Conservation (phyloP, 2,329 filamentous ascomycete genomes). For the Trichoderma citrinoviride region DNA sequence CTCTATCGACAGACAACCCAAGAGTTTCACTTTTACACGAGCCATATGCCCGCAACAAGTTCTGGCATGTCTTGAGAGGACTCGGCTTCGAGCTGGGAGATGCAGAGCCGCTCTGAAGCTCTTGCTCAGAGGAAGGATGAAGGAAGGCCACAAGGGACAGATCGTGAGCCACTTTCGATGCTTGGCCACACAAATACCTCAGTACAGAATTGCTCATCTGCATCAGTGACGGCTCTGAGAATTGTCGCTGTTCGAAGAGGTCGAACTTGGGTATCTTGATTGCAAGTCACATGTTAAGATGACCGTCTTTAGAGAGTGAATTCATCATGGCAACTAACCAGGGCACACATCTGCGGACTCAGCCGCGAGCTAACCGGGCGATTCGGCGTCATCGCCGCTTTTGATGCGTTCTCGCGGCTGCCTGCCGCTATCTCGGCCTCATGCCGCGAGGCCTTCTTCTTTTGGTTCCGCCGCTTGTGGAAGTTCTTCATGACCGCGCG, state of each 20-base stretch:
- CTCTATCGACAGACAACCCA: not conserved
- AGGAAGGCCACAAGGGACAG: slow-evolving; percentile 1
- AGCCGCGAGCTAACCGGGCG: not conserved
- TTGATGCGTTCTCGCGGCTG: not conserved
- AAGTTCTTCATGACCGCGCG: slow-evolving; percentile 18
- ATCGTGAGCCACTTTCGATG: slow-evolving; percentile 3
- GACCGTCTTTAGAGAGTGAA: not conserved
- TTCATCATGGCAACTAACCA: not conserved
- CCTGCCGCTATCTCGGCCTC: not conserved
- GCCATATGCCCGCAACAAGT: not conserved
- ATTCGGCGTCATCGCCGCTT: too few species aligned
- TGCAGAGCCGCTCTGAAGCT: not conserved
- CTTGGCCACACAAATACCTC: slow-evolving; percentile 5
- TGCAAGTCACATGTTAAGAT: not conserved
- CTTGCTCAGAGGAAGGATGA: not conserved
- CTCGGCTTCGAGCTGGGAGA: not conserved
- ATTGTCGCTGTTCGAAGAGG: slow-evolving; percentile 2
- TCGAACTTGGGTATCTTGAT: slow-evolving; percentile 3
- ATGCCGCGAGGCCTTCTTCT: not conserved
- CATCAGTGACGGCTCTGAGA: not conserved
- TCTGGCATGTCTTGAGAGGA: slow-evolving; percentile 1
- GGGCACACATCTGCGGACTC: not conserved
- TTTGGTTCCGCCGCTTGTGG: slow-evolving; percentile 10
- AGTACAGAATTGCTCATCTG: slow-evolving; percentile 7
- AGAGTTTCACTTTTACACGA: not conserved